Conservation (phyloP, 768 basidiomycete genomes). For the Lactarius psammicola region DNA sequence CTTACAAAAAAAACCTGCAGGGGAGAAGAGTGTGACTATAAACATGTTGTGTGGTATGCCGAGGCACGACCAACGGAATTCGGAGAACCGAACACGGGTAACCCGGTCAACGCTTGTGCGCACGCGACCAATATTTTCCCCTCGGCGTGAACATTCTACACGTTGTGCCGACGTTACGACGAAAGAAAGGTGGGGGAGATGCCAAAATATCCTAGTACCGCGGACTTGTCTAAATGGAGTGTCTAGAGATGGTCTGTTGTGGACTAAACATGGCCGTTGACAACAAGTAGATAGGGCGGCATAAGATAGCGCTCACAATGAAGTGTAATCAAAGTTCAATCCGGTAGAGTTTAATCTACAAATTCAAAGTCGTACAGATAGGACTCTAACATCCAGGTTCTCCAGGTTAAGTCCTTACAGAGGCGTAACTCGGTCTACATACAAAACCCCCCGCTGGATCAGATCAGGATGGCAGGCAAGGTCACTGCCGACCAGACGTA, state of each 20-base stretch:
- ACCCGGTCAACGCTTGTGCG: neutral
- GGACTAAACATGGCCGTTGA: neutral
- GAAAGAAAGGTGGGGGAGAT: neutral
- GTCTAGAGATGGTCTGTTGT: neutral
- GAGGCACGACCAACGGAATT: neutral
- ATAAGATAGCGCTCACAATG: neutral
- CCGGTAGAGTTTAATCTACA: constrained; percentile 3
- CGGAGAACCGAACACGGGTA: neutral
- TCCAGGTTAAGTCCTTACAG: neutral
- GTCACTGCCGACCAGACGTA: constrained; percentile 12
- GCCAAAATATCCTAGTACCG: neutral
- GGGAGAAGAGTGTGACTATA: neutral
- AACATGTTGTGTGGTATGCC: neutral
- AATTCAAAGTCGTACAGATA: neutral
- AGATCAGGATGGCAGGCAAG: neutral
- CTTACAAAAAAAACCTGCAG: no score
- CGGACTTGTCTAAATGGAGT: neutral
- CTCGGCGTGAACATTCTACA: neutral
- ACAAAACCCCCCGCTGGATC: neutral
- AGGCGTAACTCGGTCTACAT: neutral
- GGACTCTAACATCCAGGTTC: neutral
- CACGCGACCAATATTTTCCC: neutral
- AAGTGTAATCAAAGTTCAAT: neutral
- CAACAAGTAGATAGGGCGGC: neutral
- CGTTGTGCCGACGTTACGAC: no score